Conservation (phyloP, 1,284 basidiomycete species). For the Ustilago nuda region DNA sequence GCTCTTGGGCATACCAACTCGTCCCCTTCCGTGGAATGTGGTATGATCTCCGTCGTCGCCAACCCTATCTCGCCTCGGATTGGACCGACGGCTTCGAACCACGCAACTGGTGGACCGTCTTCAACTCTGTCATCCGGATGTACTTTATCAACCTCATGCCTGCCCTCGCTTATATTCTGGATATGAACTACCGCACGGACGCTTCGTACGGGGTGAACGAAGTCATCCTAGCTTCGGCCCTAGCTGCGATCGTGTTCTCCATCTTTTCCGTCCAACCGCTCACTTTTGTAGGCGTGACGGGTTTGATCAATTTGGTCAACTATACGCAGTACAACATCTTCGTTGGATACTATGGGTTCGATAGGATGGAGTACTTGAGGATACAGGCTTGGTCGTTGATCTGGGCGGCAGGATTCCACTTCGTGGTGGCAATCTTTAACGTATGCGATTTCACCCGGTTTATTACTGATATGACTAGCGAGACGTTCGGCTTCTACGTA, state of each 20-base stretch:
- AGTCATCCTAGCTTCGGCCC: slow-evolving; percentile 73
- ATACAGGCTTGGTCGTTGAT: slow-evolving; percentile 81
- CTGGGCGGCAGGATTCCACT: slow-evolving; percentile 93
- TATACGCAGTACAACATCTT: slow-evolving; percentile 68
- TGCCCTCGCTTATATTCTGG: slow-evolving; percentile 90
- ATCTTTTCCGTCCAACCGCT: slow-evolving; percentile 90
- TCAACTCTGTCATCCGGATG: slow-evolving; percentile 58
- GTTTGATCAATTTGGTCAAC: slow-evolving; percentile 72
- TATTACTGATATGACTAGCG: slow-evolving; percentile 82
- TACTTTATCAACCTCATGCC: slow-evolving; percentile 77
- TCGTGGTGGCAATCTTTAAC: slow-evolving; percentile 85
- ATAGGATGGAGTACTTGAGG: slow-evolving; percentile 56
- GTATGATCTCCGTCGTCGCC: slow-evolving; percentile 79
- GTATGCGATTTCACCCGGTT: slow-evolving; percentile 70
- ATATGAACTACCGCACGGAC: slow-evolving; percentile 88
- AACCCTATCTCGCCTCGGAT: slow-evolving; percentile 76
- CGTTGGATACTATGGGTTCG: slow-evolving; percentile 62
- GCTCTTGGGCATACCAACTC: slow-evolving; percentile 63
- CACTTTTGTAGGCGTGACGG: slow-evolving; percentile 92
- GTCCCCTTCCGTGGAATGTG: slow-evolving; percentile 79
- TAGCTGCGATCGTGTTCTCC: slow-evolving; percentile 91
- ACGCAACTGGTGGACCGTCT: slow-evolving; percentile 55
- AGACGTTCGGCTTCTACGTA: slow-evolving; percentile 84
- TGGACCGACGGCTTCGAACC: slow-evolving; percentile 59
- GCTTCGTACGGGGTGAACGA: slow-evolving; percentile 90